Base-by-base conservation (phyloP, 352 stramenopile species). In the Pythium monospermum region DNA sequence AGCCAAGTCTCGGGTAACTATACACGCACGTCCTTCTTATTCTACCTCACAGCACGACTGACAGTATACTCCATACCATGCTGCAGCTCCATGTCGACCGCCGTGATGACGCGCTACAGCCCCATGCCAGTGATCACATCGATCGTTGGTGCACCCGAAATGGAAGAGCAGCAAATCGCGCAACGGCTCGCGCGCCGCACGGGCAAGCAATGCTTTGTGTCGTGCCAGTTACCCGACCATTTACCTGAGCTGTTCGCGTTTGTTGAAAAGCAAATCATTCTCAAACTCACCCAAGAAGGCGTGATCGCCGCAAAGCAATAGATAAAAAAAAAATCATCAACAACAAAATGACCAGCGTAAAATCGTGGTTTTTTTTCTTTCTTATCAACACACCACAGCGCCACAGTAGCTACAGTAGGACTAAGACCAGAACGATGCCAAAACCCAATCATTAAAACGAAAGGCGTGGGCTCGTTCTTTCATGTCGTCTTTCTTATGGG, bases 91-190 rank as follows among this genome's bases (percentile, higher is more conserved):
- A 60, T 92, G 59, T 90, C 82, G 32, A 92, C 79, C 11, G 82
- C 82, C 2, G 83, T 91, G 33, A 68, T 70, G 40, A 92, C 82
- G 21, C 69, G 69, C 18, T 92, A 89, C 64, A 86, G 77, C 48
- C 75, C 78, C 23, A 89, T 92, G 73, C 82, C 82, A 18, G 61
- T 90, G 25, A 76, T 86, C 46, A 88, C 75, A 47, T 74, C 78
- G n/a, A 61, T 92, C 32, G 67, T 89, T 36, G 82, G 79, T 6
- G 55, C 66, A 2, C 69, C 74, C 0, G 77, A 89, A 60, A 82
- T 86, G 66, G 72, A 85, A 43, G 82, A 91, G 51, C 76, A 88
- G 53, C 82, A 93, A 59, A 87, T 93, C 51, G 82, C 77, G 12
- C 82, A 93, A 54, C 64, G 79, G 30, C 65, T 93, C 15, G 76